Evolutionary conservation across 2,329 filamentous ascomycete species (phyloP).

Genomic region (Penicillium rolfsii): DNA sequence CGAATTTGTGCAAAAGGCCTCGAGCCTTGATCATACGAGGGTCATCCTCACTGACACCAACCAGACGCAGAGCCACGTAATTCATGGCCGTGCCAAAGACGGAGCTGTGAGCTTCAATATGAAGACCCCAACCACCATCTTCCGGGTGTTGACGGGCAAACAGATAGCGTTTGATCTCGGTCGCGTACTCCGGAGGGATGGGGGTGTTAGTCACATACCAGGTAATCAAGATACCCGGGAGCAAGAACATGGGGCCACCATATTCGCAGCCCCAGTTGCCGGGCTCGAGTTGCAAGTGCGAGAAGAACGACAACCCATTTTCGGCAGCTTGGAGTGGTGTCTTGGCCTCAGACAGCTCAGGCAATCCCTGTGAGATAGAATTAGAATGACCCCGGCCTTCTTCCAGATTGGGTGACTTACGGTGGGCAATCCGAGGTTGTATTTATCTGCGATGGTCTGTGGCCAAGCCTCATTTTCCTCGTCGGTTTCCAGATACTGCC

Average conservation of each 20-base stretch:
- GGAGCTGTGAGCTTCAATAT: constrained; percentile 90
- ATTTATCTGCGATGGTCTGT: constrained; percentile 86
- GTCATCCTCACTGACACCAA: constrained; percentile 83
- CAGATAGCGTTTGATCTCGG: constrained; percentile 90
- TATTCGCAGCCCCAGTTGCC: constrained; percentile 98
- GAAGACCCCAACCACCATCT: constrained; percentile 96
- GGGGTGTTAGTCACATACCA: constrained; percentile 90
- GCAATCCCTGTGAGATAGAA: constrained; percentile 63
- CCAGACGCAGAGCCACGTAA: constrained; percentile 76
- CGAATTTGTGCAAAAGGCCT: constrained; percentile 77
- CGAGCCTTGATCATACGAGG: constrained; percentile 84
- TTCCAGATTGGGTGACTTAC: constrained; percentile 53
- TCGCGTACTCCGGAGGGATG: constrained; percentile 76
- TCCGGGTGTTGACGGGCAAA: constrained; percentile 80
- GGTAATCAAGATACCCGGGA: constrained; percentile 80
- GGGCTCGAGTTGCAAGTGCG: constrained; percentile 81
- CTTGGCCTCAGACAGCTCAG: constrained; percentile 69
- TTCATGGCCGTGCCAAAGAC: constrained; percentile 91
- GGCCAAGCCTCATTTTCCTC: constrained; percentile 76
- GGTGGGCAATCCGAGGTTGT: constrained; percentile 76
- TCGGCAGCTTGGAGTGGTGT: constrained; percentile 75
- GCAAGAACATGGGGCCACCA: constrained; percentile 93
- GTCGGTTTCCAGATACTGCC: constrained; percentile 83
- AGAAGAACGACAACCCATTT: constrained; percentile 88
- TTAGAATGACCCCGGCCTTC: not conserved